phyloP scores from a whole-genome alignment of 208 protist genomes.

The Borovskyia barvae region DNA sequence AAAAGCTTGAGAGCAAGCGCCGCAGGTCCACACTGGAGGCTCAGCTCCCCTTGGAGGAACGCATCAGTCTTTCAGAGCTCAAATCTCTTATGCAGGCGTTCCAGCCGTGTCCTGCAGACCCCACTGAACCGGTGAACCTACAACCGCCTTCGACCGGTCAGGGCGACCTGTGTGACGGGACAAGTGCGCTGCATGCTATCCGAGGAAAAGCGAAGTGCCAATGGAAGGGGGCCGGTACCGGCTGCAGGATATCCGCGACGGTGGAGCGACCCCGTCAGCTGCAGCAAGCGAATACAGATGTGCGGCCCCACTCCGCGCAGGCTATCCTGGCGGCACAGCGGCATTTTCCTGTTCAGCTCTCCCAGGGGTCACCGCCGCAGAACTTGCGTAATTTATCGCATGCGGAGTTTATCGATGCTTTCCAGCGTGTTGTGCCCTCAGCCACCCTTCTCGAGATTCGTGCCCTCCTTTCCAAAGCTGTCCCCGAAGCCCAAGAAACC shows the following conservation, averaged over 20 bases:
- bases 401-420: slow-evolving; percentile 20
- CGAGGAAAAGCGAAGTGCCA: too few relatives aligned
- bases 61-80: slow-evolving; percentile 55
- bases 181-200: too few relatives aligned
- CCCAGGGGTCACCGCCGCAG: not conserved
- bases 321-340: too few relatives aligned
- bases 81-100: slow-evolving; percentile 53
- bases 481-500: slow-evolving; percentile 60
- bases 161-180: too few relatives aligned
- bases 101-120: too few relatives aligned
- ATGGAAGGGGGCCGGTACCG: too few relatives aligned
- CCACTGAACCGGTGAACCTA: too few relatives aligned
- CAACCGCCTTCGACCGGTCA: too few relatives aligned
- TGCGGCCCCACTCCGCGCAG: too few relatives aligned
- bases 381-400: slow-evolving; percentile 23
- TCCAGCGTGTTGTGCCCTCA: slow-evolving; percentile 30
- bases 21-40: not conserved
- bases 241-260: too few relatives aligned
- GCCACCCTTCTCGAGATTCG: slow-evolving; percentile 42
- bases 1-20: not conserved
- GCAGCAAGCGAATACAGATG: too few relatives aligned
- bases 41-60: slow-evolving; percentile 32
- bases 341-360: slow-evolving; percentile 2
- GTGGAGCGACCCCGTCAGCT: too few relatives aligned
- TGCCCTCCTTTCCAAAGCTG: slow-evolving; percentile 67